Conservation (phyloP, 106 monocot species). For the Dendrobium chrysotoxum region DNA sequence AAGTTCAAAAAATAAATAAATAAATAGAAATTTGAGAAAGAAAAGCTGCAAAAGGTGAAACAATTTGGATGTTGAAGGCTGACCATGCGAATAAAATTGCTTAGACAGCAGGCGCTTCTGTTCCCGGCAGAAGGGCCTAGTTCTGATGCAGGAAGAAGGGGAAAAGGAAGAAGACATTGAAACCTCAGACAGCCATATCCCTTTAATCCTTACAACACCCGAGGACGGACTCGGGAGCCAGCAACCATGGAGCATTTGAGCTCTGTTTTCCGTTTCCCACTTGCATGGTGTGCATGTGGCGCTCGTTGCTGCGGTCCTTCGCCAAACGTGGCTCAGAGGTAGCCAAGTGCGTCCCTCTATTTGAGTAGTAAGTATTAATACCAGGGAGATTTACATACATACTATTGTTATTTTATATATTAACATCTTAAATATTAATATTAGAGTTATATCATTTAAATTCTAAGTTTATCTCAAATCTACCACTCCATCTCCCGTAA, state of each 20-base stretch:
- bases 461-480: too few relatives aligned
- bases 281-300: not conserved
- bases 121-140: not conserved
- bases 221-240: not conserved
- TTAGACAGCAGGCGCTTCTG: not conserved
- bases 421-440: too few relatives aligned
- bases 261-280: not conserved
- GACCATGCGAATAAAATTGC: not conserved
- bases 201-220: not conserved
- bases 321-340: not conserved
- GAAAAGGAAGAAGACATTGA: not conserved
- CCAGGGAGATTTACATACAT: too few relatives aligned
- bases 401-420: too few relatives aligned
- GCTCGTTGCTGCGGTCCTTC: not conserved
- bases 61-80: not conserved
- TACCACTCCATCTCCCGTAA: too few relatives aligned
- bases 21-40: not conserved
- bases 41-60: not conserved
- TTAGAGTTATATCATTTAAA: too few relatives aligned
- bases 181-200: not conserved
- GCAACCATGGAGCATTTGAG: not conserved
- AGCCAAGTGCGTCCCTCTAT: too few relatives aligned
- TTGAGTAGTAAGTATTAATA: too few relatives aligned
- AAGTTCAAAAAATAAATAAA: not conserved
- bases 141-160: not conserved